A percentile compares a stretch with the other conserved stretches of the same genome.
These are phyloP conservation scores for Cyberlindnera suaveolens DNA, from an alignment of 805 yeast species.

Conservation along the genomic window DNA sequence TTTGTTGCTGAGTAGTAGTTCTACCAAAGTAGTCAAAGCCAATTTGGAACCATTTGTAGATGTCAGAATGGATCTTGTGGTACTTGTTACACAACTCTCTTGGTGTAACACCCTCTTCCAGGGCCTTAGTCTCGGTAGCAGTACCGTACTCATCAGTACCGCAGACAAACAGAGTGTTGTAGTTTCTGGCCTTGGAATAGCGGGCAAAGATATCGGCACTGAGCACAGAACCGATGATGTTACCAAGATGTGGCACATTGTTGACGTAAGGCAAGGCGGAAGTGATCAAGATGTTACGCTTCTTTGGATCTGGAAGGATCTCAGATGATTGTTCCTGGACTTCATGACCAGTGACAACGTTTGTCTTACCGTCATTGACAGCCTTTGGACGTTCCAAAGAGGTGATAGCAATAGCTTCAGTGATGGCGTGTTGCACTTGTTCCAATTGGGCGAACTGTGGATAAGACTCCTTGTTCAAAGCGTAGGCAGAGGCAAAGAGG, in stretches of 20 bases:
- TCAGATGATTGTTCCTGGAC: constrained; percentile 27
- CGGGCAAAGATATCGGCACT: constrained; percentile 93
- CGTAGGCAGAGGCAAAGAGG: constrained; percentile 52
- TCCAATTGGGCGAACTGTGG: constrained; percentile 24
- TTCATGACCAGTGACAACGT: constrained; percentile 21
- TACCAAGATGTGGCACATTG: constrained; percentile 97
- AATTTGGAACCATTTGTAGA: constrained; percentile 95
- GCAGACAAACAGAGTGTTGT: constrained; percentile 80
- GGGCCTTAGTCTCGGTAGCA: constrained; percentile 97
- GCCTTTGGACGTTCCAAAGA: constrained; percentile 35
- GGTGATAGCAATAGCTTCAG: constrained; percentile 40
- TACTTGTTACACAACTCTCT: constrained; percentile 86
- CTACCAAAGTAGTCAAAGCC: constrained; percentile 95
- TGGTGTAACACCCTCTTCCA: constrained; percentile 90
- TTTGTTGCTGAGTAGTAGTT: constrained; percentile 87
- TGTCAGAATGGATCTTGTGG: constrained; percentile 77
- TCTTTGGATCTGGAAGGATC: constrained; percentile 53
- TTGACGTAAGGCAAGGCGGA: constrained; percentile 98
- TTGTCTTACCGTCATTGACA: constrained; percentile 35
- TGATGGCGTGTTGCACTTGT: constrained; percentile 39
- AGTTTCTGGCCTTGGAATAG: constrained; percentile 82
- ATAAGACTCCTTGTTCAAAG: constrained; percentile 26
- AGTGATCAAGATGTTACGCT: constrained; percentile 79
- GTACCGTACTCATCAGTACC: constrained; percentile 99
- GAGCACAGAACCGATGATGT: constrained; percentile 90